Base-by-base conservation (phyloP, 176 grass and related monocot genomes). In the Triticum timopheevii region DNA sequence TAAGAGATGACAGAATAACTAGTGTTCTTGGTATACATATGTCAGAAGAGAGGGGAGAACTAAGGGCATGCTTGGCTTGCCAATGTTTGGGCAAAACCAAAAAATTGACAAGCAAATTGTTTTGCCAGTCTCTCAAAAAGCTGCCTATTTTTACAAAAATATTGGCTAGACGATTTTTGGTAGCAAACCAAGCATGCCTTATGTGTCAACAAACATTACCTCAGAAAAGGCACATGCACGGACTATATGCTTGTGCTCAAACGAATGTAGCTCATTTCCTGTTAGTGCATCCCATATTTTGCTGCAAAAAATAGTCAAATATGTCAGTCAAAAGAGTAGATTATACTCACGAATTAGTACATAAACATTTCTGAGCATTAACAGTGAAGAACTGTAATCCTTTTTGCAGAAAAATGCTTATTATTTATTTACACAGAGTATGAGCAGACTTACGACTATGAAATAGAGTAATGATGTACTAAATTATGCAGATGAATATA, bases 191-290 rank as follows among this genome's bases (percentile, higher is more conserved):
- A 58, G 52, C 6, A 58, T 0, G 2, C 52, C 52, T 20, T 59
- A 22, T 54, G 15, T 77, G 31, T 31, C 27, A 56, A 77, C 74
- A 34, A 56, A 47, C 27, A 63, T 75, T 84, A 98, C 96, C 96
- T 98, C 96, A 62, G 96, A 98, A 90, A 95, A 98, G 45, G 96
- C 91, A 89, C 96, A 98, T 52, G 96, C 90, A 65, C 96, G 92
- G 34, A 98, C 96, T 86, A 98, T 98, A 76, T 98, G 96, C 78
- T 98, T 98, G 87, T 98, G 96, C 62, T 98, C 96, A 49, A 98
- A 98, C 5, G 96, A 95, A 82, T 98, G 93, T 39, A 98, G 79
- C 88, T 92, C 93, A 76, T 98, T 90, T 20, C 96, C 96, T 61
- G 92, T 90, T 77, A 98, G 79, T 49, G 96, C 96, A 90, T 98